Conservation (phyloP, 352 stramenopile genomes). For the Halophytophthora batemanensis region DNA sequence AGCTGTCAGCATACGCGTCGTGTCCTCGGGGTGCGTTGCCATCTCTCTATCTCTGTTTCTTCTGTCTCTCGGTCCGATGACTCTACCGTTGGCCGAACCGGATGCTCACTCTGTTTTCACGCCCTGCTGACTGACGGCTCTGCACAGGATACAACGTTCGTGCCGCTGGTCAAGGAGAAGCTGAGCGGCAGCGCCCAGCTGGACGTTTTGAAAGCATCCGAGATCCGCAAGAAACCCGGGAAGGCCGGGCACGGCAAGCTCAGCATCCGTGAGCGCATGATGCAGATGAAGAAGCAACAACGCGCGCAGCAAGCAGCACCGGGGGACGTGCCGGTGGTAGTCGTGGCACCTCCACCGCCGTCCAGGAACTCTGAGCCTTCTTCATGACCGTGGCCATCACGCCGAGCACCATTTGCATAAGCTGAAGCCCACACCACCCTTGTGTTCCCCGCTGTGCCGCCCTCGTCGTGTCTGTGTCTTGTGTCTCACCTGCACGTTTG, state of each 20-base stretch:
- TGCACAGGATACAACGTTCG: constrained; percentile 47
- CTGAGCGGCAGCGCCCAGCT: constrained; percentile 47
- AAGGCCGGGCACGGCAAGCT: constrained; percentile 32
- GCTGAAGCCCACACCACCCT: too few species aligned
- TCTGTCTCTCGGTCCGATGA: too few species aligned
- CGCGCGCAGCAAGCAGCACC: constrained; percentile 25
- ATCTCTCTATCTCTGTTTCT: not conserved
- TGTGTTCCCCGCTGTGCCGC: too few species aligned
- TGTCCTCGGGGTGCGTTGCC: constrained; percentile 42
- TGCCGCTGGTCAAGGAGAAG: constrained; percentile 51
- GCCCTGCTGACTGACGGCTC: too few species aligned
- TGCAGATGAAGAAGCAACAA: constrained; percentile 50
- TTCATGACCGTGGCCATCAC: constrained; percentile 15
- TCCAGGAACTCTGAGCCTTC: constrained; percentile 15
- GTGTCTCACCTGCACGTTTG: too few species aligned
- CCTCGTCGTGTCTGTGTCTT: too few species aligned
- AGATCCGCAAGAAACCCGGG: constrained; percentile 33
- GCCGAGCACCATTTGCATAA: constrained; percentile 21
- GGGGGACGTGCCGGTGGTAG: constrained; percentile 26
- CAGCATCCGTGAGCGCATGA: constrained; percentile 57
- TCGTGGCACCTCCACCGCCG: constrained; percentile 17
- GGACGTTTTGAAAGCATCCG: constrained; percentile 62
- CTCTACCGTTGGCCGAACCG: not conserved
- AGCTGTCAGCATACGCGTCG: constrained; percentile 46
- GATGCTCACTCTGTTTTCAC: too few species aligned